Evolutionary conservation across 2,329 filamentous ascomycete genomes (phyloP).

Genomic region (Cytospora piceae): DNA sequence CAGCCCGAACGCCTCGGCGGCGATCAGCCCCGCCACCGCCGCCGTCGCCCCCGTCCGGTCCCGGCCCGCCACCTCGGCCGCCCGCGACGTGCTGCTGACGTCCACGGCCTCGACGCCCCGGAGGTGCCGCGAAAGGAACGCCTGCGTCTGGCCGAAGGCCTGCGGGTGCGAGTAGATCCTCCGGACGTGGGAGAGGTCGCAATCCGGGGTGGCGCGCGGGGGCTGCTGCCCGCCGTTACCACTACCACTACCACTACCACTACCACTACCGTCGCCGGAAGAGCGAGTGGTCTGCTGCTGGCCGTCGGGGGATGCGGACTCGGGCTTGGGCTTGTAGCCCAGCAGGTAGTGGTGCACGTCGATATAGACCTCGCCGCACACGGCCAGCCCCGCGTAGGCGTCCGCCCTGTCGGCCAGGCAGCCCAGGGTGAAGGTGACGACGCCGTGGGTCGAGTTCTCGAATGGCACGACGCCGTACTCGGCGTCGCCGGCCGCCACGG

Average conservation of each 20-base stretch:
- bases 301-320: conserved; percentile 19
- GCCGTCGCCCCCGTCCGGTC: conserved; percentile 64
- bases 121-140: conserved; percentile 72
- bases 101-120: conserved; percentile 79
- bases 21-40: conserved; percentile 77
- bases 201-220: conserved; percentile 43
- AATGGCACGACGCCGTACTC: conserved; percentile 85
- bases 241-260: conserved; percentile 7
- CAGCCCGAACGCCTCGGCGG: conserved; percentile 69
- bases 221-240: conserved; percentile 41
- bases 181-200: conserved; percentile 63
- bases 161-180: conserved; percentile 93
- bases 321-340: conserved; percentile 46
- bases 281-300: too few species aligned
- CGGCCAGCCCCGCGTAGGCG: conserved; percentile 68
- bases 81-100: conserved; percentile 81
- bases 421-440: conserved; percentile 88
- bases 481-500: conserved; percentile 69
- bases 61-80: conserved; percentile 74
- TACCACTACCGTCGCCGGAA: conserved; percentile 37
- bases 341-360: conserved; percentile 88
- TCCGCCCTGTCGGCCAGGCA: conserved; percentile 76
- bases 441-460: conserved; percentile 95
- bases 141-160: conserved; percentile 88
- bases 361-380: conserved; percentile 85